Percentiles rank a stretch among this genome's conserved stretches.
phyloP scores from a whole-genome alignment of 2,329 filamentous ascomycete genomes.

The Diaporthe ampelina region DNA sequence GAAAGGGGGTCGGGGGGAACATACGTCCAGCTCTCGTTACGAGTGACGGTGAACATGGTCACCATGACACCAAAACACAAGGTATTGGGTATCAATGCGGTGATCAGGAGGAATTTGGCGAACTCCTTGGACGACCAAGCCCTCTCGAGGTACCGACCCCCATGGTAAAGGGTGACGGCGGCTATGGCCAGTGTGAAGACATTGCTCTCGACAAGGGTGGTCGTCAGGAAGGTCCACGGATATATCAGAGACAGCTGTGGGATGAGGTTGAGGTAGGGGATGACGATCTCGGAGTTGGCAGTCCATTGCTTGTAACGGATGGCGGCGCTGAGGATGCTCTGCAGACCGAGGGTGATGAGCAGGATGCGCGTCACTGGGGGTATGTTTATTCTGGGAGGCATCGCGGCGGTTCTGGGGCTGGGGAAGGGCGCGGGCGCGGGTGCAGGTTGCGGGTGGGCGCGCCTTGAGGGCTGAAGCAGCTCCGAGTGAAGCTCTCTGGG shows the following conservation, averaged over 20 bases:
- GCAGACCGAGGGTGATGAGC: constrained; percentile 79
- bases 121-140: constrained; percentile 95
- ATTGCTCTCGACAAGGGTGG: constrained; percentile 93
- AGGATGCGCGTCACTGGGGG: constrained; percentile 90
- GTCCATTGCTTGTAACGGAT: constrained; percentile 81
- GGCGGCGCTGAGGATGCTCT: constrained; percentile 86
- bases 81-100: constrained; percentile 84
- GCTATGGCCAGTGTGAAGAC: constrained; percentile 87
- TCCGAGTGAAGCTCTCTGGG: constrained; percentile 32
- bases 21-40: constrained; percentile 77
- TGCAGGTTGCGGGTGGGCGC: constrained; percentile 17
- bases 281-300: constrained; percentile 74
- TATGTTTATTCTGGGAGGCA: constrained; percentile 90
- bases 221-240: constrained; percentile 91
- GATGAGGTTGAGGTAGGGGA: constrained; percentile 90
- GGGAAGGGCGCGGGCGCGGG: not conserved
- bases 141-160: constrained; percentile 93
- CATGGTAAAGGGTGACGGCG: constrained; percentile 86
- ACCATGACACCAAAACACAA: constrained; percentile 81
- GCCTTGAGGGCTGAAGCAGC: constrained; percentile 35
- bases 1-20: constrained; percentile 17
- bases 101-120: constrained; percentile 87
- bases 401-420: constrained; percentile 53
- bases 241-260: constrained; percentile 87
- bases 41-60: constrained; percentile 78